Conservation (phyloP, 2,329 filamentous ascomycete genomes). For the Phyllosticta citribraziliensis region DNA sequence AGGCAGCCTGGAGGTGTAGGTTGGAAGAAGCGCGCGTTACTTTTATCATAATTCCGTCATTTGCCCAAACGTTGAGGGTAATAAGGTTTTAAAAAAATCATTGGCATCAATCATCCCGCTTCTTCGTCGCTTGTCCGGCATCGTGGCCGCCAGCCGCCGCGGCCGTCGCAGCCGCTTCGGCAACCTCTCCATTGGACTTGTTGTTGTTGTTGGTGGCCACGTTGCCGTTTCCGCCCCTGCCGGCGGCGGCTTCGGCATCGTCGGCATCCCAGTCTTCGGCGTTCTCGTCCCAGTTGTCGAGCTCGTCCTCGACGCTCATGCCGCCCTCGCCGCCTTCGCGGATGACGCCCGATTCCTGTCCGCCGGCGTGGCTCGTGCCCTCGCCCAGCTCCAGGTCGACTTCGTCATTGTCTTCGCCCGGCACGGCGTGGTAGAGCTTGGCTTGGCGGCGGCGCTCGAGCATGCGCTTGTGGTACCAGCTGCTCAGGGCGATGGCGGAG, state of each 20-base stretch:
- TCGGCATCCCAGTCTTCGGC: slow-evolving; percentile 57
- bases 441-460: slow-evolving; percentile 71
- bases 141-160: not conserved
- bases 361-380: slow-evolving; percentile 23
- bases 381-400: slow-evolving; percentile 67
- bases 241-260: slow-evolving; percentile 24
- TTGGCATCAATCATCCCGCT: slow-evolving; percentile 4
- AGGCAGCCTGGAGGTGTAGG: not conserved
- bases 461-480: slow-evolving; percentile 94
- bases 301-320: slow-evolving; percentile 59
- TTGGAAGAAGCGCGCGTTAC: not conserved
- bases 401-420: slow-evolving; percentile 41
- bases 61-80: not conserved
- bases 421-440: slow-evolving; percentile 67
- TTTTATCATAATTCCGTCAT: not conserved
- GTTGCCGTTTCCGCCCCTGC: not conserved
- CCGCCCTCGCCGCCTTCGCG: slow-evolving; percentile 21
- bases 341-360: slow-evolving; percentile 57
- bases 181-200: not conserved
- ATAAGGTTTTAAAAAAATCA: not conserved
- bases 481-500: slow-evolving; percentile 61
- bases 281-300: slow-evolving; percentile 94
- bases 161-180: not conserved
- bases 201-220: too few species aligned
- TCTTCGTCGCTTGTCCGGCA: slow-evolving; percentile 1